These are phyloP conservation scores for Fusarium pseudonygamai DNA, from an alignment of 2,329 filamentous ascomycete species.

Conservation along the genomic window DNA sequence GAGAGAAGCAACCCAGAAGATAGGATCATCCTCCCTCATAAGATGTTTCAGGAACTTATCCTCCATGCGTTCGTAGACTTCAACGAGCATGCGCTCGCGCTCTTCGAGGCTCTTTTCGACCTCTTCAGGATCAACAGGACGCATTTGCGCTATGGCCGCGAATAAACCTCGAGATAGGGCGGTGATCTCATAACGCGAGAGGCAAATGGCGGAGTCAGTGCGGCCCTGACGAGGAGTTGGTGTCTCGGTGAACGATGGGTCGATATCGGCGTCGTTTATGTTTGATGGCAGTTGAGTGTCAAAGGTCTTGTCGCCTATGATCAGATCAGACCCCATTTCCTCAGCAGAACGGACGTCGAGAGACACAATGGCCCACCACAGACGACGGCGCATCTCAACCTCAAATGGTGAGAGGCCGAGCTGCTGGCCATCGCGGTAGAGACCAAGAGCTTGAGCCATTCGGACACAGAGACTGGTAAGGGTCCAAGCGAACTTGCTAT, in stretches of 20 bases:
- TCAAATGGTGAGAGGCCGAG: slow-evolving; percentile 27
- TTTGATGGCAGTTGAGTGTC: slow-evolving; percentile 34
- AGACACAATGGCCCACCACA: slow-evolving; percentile 33
- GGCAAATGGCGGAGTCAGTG: slow-evolving; percentile 29
- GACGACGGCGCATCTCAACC: slow-evolving; percentile 38
- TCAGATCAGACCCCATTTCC: slow-evolving; percentile 34
- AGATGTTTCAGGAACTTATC: slow-evolving; percentile 31
- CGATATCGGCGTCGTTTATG: slow-evolving; percentile 34
- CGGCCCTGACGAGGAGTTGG: slow-evolving; percentile 29
- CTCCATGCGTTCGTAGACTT: slow-evolving; percentile 35
- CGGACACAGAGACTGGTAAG: slow-evolving; percentile 29
- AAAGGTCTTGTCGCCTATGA: slow-evolving; percentile 25
- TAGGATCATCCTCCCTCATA: slow-evolving; percentile 25
- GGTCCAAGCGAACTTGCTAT: slow-evolving; percentile 33
- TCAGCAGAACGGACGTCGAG: slow-evolving; percentile 33
- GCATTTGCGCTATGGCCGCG: slow-evolving; percentile 24
- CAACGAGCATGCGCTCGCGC: slow-evolving; percentile 31
- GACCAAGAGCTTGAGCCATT: slow-evolving; percentile 33
- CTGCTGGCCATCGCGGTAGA: slow-evolving; percentile 32
- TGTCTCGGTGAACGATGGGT: slow-evolving; percentile 24
- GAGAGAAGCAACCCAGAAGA: slow-evolving; percentile 34
- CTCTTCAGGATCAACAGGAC: slow-evolving; percentile 22
- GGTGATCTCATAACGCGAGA: slow-evolving; percentile 26
- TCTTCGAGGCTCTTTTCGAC: slow-evolving; percentile 33
- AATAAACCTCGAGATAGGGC: slow-evolving; percentile 29